phyloP scores from a whole-genome alignment of 2,329 filamentous ascomycete genomes.

The Nothopassalora personata region DNA sequence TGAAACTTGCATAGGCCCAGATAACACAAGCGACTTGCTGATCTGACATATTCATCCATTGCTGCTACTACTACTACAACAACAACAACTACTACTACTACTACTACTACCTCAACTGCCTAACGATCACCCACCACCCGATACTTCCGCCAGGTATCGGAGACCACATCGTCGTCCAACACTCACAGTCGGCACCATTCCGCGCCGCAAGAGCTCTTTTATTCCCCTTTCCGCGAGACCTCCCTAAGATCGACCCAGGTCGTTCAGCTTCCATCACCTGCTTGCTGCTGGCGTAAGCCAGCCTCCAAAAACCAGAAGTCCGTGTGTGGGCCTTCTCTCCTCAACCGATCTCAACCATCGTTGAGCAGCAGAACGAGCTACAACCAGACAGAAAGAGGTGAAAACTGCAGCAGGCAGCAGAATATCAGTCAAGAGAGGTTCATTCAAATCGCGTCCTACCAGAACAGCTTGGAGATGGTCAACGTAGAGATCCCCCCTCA shows the following conservation, averaged over 20 bases:
- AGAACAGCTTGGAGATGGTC: slow-evolving; percentile 65
- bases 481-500: slow-evolving; percentile 72
- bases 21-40: slow-evolving; percentile 56
- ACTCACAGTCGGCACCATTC: slow-evolving; percentile 71
- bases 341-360: slow-evolving; percentile 84
- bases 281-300: slow-evolving; percentile 85
- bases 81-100: slow-evolving; percentile 32
- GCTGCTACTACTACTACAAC: slow-evolving; percentile 4
- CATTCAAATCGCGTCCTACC: background rate
- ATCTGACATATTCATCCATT: slow-evolving; percentile 32
- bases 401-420: background rate
- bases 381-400: slow-evolving; percentile 42
- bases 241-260: slow-evolving; percentile 78
- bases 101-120: slow-evolving; percentile 28
- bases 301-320: slow-evolving; percentile 56
- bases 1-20: slow-evolving; percentile 49
- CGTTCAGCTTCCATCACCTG: slow-evolving; percentile 44
- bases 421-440: slow-evolving; percentile 2
- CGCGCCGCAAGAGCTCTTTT: slow-evolving; percentile 73
- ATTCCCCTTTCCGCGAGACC: slow-evolving; percentile 78
- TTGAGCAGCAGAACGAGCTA: slow-evolving; percentile 98
- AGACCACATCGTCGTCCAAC: slow-evolving; percentile 62
- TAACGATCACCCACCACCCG: slow-evolving; percentile 65
- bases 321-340: slow-evolving; percentile 85
- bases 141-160: slow-evolving; percentile 81